A percentile compares a stretch with the other conserved stretches of the same genome.
Conservation (phyloP, 805 yeast species). For the Yarrowia divulgata region DNA sequence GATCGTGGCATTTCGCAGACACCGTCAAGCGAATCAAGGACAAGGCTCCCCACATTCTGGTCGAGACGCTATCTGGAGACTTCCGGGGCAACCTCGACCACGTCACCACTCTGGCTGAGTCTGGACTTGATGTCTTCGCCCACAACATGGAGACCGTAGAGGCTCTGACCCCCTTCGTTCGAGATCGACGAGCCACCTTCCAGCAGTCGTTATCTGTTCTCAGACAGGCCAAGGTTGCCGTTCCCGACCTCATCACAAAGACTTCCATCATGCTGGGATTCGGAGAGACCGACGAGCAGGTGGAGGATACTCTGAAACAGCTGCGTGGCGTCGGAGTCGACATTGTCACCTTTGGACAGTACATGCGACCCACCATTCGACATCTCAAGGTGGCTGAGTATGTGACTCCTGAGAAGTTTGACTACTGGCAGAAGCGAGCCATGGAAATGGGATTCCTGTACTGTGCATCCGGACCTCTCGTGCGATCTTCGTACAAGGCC, state of each 20-base stretch:
- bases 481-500: constrained; percentile 95
- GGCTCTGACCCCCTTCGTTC: constrained; percentile 88
- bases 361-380: constrained; percentile 98
- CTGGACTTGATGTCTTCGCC: constrained; percentile 95
- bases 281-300: constrained; percentile 94
- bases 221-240: constrained; percentile 77
- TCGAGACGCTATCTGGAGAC: constrained; percentile 94
- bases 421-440: constrained; percentile 88
- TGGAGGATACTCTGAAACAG: constrained; percentile 75
- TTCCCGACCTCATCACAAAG: constrained; percentile 81
- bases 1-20: constrained; percentile 86
- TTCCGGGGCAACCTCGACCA: constrained; percentile 87
- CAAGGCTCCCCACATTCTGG: constrained; percentile 89
- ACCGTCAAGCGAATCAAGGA: constrained; percentile 84
- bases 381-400: constrained; percentile 98
- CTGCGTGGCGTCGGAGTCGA: constrained; percentile 81
- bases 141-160: constrained; percentile 98
- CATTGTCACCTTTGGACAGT: constrained; percentile 98
- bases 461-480: constrained; percentile 97
- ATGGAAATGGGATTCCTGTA: constrained; percentile 88
- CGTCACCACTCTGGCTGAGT: constrained; percentile 78
- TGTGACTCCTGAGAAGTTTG: constrained; percentile 91
- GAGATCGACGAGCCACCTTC: constrained; percentile 97
- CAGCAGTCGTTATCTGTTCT: constrained; percentile 84
- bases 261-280: constrained; percentile 96